phyloP scores from a whole-genome alignment of 495 filamentous ascomycete species.

The Zalerion maritima region DNA sequence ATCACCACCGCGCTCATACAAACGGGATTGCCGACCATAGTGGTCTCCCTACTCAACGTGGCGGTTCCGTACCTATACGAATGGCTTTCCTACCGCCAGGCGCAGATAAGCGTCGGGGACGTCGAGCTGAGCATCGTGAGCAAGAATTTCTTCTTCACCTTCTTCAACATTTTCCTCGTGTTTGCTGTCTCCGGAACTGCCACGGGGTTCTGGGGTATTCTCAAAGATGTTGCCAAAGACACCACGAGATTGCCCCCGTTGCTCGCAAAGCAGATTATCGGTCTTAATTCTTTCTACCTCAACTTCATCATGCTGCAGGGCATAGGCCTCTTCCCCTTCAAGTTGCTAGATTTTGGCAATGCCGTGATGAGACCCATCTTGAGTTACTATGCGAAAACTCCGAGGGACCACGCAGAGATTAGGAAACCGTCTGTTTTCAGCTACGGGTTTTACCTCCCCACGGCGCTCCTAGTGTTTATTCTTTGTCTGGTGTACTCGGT shows the following conservation, averaged over 20 bases:
- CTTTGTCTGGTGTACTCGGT: constrained; percentile 92
- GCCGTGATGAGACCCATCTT: constrained; percentile 73
- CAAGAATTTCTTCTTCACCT: constrained; percentile 99
- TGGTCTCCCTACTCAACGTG: constrained; percentile 73
- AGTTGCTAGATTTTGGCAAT: constrained; percentile 79
- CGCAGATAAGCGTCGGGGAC: constrained; percentile 87
- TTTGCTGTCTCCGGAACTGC: constrained; percentile 86
- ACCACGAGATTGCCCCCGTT: constrained; percentile 61
- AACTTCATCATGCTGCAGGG: constrained; percentile 93
- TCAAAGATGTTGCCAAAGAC: constrained; percentile 61
- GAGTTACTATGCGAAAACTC: constrained; percentile 68
- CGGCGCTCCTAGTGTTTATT: constrained; percentile 78
- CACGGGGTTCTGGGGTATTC: constrained; percentile 48
- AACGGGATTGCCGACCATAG: constrained; percentile 73
- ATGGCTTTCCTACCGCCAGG: constrained; percentile 77
- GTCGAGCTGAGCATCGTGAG: constrained; percentile 91
- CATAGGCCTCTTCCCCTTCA: constrained; percentile 81
- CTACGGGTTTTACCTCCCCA: constrained; percentile 91
- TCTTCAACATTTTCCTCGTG: constrained; percentile 96
- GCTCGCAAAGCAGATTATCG: constrained; percentile 60
- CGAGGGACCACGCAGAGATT: constrained; percentile 78
- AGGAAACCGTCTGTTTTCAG: constrained; percentile 75
- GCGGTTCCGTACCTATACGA: constrained; percentile 90
- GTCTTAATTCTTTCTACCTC: constrained; percentile 69
- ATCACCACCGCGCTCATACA: constrained; percentile 63